Conservation (phyloP, 176 grass and related monocot genomes). For the Tillandsia fasciculata region DNA sequence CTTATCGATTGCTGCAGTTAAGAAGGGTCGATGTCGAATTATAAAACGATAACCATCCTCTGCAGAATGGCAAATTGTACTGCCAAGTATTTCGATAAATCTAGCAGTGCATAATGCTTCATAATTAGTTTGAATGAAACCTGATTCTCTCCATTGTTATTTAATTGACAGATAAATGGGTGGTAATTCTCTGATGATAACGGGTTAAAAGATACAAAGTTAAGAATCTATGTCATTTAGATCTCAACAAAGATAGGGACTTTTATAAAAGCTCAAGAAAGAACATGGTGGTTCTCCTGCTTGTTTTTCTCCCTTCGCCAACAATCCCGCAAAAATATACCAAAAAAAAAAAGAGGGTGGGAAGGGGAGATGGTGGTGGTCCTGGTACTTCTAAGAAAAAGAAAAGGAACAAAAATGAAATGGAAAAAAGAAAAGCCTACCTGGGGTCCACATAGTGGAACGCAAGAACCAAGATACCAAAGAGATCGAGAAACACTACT, state of each 20-base stretch:
- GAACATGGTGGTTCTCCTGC: not conserved
- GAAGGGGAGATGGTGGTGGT: conserved; percentile 3
- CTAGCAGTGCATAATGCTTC: no score
- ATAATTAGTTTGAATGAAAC: not conserved
- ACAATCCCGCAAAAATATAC: no score
- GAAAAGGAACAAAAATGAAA: not conserved
- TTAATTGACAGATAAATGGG: not conserved
- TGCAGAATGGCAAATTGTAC: no score
- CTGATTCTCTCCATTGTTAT: not conserved
- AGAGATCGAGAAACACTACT: not conserved
- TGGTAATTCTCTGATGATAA: no score
- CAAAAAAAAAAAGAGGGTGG: no score
- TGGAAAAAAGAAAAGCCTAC: not conserved
- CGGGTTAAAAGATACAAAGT: no score
- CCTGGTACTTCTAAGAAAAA: not conserved
- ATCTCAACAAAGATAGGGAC: no score
- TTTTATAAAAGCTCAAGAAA: not conserved
- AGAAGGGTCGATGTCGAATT: no score
- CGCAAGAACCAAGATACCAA: conserved; percentile 1
- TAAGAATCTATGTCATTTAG: no score
- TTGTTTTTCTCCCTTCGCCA: not conserved
- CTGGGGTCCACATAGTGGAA: conserved; percentile 14
- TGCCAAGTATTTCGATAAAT: no score
- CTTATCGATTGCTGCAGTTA: no score
- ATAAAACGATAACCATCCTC: no score